Base-by-base conservation (phyloP, 2,329 filamentous ascomycete species). In the Aspergillus arachidicola region DNA sequence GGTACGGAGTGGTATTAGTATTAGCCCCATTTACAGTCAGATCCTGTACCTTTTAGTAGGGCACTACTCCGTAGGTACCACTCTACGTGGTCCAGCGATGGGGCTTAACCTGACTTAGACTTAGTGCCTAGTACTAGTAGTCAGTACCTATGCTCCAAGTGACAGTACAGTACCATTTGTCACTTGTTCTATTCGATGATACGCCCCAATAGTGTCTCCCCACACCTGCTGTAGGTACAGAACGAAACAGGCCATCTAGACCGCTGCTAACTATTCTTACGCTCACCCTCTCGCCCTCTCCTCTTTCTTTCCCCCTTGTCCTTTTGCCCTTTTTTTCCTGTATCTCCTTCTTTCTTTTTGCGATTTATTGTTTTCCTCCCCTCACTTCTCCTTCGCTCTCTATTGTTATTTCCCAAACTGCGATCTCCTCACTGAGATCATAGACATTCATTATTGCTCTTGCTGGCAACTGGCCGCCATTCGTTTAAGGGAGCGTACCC, bases 391-490 rank as follows among this genome's bases (percentile, higher is more conserved):
- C 26, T 60, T 45, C 23, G n/a, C 56, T 58, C 51, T 45, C 57
- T 59, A 43, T 45, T 56, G 51, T 46, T 45, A 23, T 28, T 43
- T 57, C 62, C 50, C 26, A 32, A 16, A 11, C 28, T 28, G 19
- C 21, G 21, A 19, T 59, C 58, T 11, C 51, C 16, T 38, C 45
- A n/a, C 34, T 10, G 12, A 26, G 51, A 26, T 26, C 16, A 38
- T 38, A 7, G 19, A 55, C 51, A 41, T 28, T 59, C 32, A 32
- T 59, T 65, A 61, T 48, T 58, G 30, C 55, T 62, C 57, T 9
- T 58, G 38, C 46, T 69, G 66, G 68, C 68, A 66, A 65, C 62
- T 69, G 66, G 68, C 71, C 68, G 66, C 68, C 73, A 64, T 65
- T 75, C 69, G 60, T 72, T 32, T 72, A 54, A 57, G 60, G 63